A percentile compares a stretch with the other conserved stretches of the same genome.
Evolutionary conservation across 176 grass and related monocot species (phyloP).

Genomic region (Musa troglodytarum): DNA sequence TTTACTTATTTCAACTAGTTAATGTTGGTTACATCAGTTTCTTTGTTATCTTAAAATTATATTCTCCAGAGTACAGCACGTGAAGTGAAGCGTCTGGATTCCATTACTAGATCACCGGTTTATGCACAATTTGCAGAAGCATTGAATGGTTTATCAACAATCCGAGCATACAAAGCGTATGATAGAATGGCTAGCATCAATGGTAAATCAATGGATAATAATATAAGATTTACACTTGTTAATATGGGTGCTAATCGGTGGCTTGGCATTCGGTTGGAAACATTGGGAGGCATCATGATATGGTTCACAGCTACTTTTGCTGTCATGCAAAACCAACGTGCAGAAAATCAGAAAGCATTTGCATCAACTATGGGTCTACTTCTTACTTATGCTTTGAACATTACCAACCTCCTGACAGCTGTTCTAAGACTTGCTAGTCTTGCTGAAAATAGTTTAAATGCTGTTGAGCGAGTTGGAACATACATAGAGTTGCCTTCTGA

Average conservation of each 20-base stretch:
- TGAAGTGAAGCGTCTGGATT: conserved; percentile 93
- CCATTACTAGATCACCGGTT: conserved; percentile 90
- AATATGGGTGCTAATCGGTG: conserved; percentile 91
- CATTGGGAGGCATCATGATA: conserved; percentile 93
- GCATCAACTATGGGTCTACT: conserved; percentile 98
- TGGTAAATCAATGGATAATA: conserved; percentile 95
- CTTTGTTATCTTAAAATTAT: background rate
- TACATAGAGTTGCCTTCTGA: conserved; percentile 88
- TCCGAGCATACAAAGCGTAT: conserved; percentile 95
- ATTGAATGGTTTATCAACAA: conserved; percentile 94
- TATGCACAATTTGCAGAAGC: conserved; percentile 96
- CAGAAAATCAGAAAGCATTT: conserved; percentile 82
- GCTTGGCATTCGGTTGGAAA: conserved; percentile 93
- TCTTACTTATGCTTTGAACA: conserved; percentile 90
- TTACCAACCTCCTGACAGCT: conserved; percentile 76
- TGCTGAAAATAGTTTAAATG: conserved; percentile 99
- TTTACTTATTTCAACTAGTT: background rate
- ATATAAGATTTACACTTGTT: conserved; percentile 89
- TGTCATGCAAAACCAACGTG: conserved; percentile 92
- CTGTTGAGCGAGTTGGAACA: conserved; percentile 83
- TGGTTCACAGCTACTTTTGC: conserved; percentile 98
- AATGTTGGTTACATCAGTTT: background rate
- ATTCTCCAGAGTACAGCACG: conserved; percentile 68
- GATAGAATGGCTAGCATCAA: conserved; percentile 95
- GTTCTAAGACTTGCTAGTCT: conserved; percentile 89